Evolutionary conservation across 805 yeast genomes (phyloP), one percentile per base, ranked within the genome.

Genomic region (Myxozyma neotropica): DNA sequence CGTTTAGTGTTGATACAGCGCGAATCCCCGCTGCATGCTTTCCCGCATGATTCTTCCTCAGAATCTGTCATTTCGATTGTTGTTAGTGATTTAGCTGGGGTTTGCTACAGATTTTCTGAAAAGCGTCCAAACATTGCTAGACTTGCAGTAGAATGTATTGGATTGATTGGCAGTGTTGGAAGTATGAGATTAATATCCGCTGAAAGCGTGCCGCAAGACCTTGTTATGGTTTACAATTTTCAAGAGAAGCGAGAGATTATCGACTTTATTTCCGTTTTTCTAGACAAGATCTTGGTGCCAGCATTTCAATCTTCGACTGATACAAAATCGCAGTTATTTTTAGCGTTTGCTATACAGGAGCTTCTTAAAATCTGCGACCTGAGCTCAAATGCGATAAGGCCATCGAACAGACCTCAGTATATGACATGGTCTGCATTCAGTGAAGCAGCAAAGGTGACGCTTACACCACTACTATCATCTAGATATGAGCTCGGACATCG

Each of bases 341-440:
- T 91, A 36, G 96, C 97, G 0, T 87, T 83, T 72, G 87, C 93
- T 0, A 89, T 94, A 82, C 99, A 94, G 71, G 94, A 90, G 63
- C 85, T 86, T 50, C 74, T 94, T 53, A 84, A 84, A 64, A 80
- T 83, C 15, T 78, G 90, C 69, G 84, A 81, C 1, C 72, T 85
- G 23, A 75, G 73, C 21, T 33, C 58, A n/a, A 26, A 38, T 6
- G 21, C 58, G 8, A 44, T 60, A 8, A 38, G 42, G 13, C 40
- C 48, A 3, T 48, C 53, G 6, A 29, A 23, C 2, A 23, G 26
- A 2, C 48, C n/a, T 8, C 24, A 39, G 35, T 54, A 15, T 33
- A 29, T 69, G 3, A 74, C 84, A 1, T 88, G 96, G 95, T 74
- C 78, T 15, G 77, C 76, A 55, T 83, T 90, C 58, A 81, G 83